Percentiles rank a stretch among this genome's conserved stretches.
Evolutionary conservation across 768 basidiomycete genomes (phyloP).

Genomic region (Rhodotorula toruloides): DNA sequence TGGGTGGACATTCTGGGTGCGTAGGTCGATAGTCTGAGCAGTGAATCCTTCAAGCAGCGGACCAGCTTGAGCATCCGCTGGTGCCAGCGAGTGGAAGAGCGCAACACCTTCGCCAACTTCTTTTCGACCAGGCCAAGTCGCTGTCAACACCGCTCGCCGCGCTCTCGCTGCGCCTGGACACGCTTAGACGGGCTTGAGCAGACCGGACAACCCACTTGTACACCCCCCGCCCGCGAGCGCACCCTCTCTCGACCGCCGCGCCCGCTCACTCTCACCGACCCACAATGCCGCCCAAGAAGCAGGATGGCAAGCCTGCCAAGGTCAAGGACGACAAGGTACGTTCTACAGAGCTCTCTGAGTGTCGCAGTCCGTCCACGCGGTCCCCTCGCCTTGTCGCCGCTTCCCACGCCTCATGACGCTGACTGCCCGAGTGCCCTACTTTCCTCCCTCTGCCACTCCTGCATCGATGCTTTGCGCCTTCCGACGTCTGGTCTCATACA

Average conservation of each 20-base stretch:
- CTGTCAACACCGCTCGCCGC: no score
- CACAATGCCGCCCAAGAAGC: conserved; percentile 76
- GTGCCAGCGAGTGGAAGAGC: background rate
- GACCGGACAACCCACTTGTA: background rate
- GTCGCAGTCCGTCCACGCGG: conserved; percentile 43
- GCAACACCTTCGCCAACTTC: background rate
- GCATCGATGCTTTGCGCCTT: conserved; percentile 44
- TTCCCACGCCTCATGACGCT: background rate
- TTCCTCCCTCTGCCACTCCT: background rate
- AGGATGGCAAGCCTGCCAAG: conserved; percentile 64
- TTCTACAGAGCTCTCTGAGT: no score
- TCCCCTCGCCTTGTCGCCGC: background rate
- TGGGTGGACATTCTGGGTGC: no score
- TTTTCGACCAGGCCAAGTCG: no score
- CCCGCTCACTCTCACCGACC: background rate
- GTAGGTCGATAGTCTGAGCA: no score
- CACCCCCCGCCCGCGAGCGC: background rate
- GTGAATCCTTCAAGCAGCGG: background rate
- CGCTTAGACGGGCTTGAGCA: no score
- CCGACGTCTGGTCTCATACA: conserved; percentile 35
- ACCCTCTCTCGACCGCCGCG: background rate
- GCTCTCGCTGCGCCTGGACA: no score
- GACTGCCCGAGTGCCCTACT: no score
- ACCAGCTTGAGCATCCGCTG: background rate
- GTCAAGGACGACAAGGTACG: conserved; percentile 58